phyloP scores from a whole-genome alignment of 1,284 basidiomycete species.

The Leccinum pachyderme region DNA sequence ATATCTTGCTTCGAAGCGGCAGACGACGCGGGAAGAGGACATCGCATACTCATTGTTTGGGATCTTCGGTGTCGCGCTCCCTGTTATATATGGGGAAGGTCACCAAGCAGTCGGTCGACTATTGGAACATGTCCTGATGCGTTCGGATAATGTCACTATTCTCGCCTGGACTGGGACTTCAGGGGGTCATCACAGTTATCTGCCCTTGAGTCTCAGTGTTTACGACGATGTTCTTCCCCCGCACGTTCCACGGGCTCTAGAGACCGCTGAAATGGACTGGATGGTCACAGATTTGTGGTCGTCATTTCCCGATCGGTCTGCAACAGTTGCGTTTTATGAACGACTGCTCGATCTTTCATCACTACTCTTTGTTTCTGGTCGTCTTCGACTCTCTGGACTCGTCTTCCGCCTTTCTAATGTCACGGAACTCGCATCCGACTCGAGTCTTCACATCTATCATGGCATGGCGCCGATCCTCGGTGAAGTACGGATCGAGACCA shows the following conservation, averaged over 20 bases:
- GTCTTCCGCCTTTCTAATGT: not conserved
- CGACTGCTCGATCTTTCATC: not conserved
- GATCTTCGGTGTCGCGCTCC: not conserved
- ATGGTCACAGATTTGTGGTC: not conserved
- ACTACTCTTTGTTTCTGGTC: not conserved
- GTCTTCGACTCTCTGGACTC: not conserved
- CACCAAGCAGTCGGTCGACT: not conserved
- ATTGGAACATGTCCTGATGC: not conserved
- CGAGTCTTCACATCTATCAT: not conserved
- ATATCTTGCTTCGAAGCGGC: not conserved
- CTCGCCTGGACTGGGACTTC: not conserved
- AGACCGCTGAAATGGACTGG: not conserved
- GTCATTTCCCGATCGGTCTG: not conserved
- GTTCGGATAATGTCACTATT: not conserved
- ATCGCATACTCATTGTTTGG: not conserved
- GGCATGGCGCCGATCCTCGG: not conserved
- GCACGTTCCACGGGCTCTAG: not conserved
- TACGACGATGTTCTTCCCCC: too few relatives aligned
- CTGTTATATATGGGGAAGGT: not conserved
- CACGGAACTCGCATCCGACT: too few relatives aligned
- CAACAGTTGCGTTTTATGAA: not conserved
- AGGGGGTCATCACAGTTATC: not conserved
- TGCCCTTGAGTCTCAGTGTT: not conserved
- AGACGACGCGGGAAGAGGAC: not conserved
- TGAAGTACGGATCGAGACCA: not conserved